Base-by-base conservation (phyloP, 2,329 filamentous ascomycete species). In the Aspergillus aculeatus region DNA sequence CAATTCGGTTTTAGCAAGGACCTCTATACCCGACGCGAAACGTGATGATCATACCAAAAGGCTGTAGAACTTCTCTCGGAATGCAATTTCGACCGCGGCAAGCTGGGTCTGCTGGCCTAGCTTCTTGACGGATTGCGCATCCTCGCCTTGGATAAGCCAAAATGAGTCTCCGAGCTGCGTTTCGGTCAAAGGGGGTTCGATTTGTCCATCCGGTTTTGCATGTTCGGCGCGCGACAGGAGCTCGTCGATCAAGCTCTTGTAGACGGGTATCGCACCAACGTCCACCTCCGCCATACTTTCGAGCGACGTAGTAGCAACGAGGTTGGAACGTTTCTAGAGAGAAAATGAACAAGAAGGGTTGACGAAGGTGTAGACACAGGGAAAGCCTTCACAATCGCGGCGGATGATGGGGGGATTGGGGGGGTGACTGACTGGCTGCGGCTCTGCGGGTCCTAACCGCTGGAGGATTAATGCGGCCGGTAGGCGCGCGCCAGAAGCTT, bases 61-160 rank as follows among this genome's bases (percentile, higher is more conserved):
- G 63, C 84, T 82, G 75, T 91, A 91, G 77, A 98, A 96, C 51
- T 90, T 84, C 67, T 89, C 86, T 68, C 92, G 88, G 54, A 89
- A 90, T 11, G 92, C 92, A 19, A 89, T 92, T 75, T 98, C 95
- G 50, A 96, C 86, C 23, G 90, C 83, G 35, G 88, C 86, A 71
- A 86, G 87, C 38, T 78, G 77, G 26, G 75, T 72, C 65, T 88
- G 86, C 49, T 84, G 83, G 60, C 68, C 80, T 65, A 81, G 81
- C 44, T 79, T 76, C 26, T 68, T 65, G 3, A 66, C 56, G 10
- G 55, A 35, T 3, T 60, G 60, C 26, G 68, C 56, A 49, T 72
- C 62, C 10, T 67, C 61, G 19, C 62, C 63, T 10, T 67, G 61
- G 23, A 84, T 77, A 49, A 68, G 62, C 73, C 73, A 62, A 81